Base-by-base conservation (phyloP, 768 basidiomycete species). In the Pisolithus marmoratus region DNA sequence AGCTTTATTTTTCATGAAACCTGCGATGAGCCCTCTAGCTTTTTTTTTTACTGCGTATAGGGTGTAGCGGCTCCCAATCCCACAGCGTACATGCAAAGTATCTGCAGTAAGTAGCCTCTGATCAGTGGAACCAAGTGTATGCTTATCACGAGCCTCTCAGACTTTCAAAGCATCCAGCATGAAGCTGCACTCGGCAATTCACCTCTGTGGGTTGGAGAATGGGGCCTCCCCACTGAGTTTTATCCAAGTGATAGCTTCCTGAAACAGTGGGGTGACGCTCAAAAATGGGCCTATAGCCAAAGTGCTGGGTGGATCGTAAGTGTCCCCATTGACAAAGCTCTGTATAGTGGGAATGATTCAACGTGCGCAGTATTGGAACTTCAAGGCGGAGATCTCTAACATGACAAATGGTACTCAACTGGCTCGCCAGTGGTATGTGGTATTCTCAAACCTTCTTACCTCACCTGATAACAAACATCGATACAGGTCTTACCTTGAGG, bases 221-320 rank as follows among this genome's bases (percentile, higher is more conserved):
- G 80, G 80, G 74, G 77, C 15, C 73, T 88, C 20, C 62, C 84
- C 12, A 87, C 85, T 1, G 74, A 85, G 53, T 87, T 87, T 64
- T 38, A 57, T 17, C 81, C 85, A 5, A 78, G 81, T 3, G 76
- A 86, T 48, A 74, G 61, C 1, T 87, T 88, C 71, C 63, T 87
- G 40, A 54, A 47, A 52, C 66, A 84, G 60, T 87, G 86, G 85
- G 86, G 84, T 11, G 86, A 88, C 57, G 84, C 86, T 22, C 86
- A 88, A 65, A 88, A 88, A 63, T 66, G 80, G 36, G 71, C 77
- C 2, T 87, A 87, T 49, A 74, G 75, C 49, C 66, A 83, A 54
- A 73, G 75, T 31, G 74, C 76, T 2, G 85, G 85, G 23, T 87
- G 85, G 84, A 74, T 87, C 38, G 84, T 85, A 27, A 27, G 55